phyloP scores from a whole-genome alignment of 768 basidiomycete genomes.

The Trichaptum fuscoviolaceum region DNA sequence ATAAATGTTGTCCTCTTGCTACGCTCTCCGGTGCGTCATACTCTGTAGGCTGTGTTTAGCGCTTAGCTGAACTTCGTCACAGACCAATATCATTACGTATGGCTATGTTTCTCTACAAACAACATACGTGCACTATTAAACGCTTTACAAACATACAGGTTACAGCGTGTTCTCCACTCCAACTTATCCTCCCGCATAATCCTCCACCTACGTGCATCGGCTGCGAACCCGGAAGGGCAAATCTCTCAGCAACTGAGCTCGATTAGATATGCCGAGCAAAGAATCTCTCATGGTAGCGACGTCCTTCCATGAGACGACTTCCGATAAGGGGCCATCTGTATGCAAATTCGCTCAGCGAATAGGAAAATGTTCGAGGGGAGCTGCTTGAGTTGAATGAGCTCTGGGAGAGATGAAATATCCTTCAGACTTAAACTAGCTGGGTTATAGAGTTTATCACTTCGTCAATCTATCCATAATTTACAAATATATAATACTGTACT shows the following conservation, averaged over 20 bases:
- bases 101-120: too few species aligned
- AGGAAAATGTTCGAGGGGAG: too few species aligned
- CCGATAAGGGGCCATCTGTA: neutral
- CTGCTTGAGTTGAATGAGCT: too few species aligned
- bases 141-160: neutral
- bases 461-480: too few species aligned
- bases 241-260: neutral
- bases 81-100: neutral
- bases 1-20: neutral
- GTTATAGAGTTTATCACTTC: too few species aligned
- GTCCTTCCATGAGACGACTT: neutral
- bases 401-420: too few species aligned
- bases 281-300: neutral
- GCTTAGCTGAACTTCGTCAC: neutral
- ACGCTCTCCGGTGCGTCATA: neutral
- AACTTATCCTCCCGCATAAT: conserved; percentile 12
- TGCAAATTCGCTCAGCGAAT: too few species aligned
- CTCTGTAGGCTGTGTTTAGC: neutral
- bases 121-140: too few species aligned
- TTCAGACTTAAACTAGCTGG: too few species aligned
- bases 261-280: neutral
- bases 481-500: too few species aligned
- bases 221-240: neutral
- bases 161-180: conserved; percentile 12
- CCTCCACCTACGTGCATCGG: conserved; percentile 9